phyloP scores from a whole-genome alignment of 2,329 filamentous ascomycete genomes.

The Arthrobotrys entomopaga region DNA sequence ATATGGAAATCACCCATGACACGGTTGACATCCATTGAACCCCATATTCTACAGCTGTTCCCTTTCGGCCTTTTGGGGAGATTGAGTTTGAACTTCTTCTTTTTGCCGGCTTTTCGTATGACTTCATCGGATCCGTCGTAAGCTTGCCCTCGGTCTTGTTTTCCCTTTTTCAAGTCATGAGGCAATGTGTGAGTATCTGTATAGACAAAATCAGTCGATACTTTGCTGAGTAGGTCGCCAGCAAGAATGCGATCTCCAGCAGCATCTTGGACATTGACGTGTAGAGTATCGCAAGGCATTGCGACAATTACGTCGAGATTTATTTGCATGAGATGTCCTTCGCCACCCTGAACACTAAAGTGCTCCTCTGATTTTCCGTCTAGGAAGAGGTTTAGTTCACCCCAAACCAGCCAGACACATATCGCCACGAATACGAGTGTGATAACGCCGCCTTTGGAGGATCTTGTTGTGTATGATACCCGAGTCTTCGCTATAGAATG shows the following conservation, averaged over 20 bases:
- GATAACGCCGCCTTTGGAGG: slow-evolving; percentile 90
- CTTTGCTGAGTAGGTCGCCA: slow-evolving; percentile 75
- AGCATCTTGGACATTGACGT: slow-evolving; percentile 96
- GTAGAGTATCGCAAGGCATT: slow-evolving; percentile 88
- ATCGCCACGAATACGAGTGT: slow-evolving; percentile 80
- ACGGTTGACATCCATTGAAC: slow-evolving; percentile 90
- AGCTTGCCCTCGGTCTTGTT: slow-evolving; percentile 15
- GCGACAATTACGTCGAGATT: slow-evolving; percentile 92
- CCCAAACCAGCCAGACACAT: slow-evolving; percentile 78
- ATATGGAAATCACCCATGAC: slow-evolving; percentile 99
- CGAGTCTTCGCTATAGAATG: slow-evolving; percentile 83
- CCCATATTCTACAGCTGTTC: slow-evolving; percentile 83
- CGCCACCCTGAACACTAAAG: slow-evolving; percentile 91
- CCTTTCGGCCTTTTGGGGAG: slow-evolving; percentile 68
- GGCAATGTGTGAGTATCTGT: slow-evolving; percentile 72
- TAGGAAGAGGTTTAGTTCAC: slow-evolving; percentile 85
- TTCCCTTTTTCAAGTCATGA: slow-evolving; percentile 67
- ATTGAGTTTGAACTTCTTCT: slow-evolving; percentile 80
- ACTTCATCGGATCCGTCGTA: slow-evolving; percentile 94
- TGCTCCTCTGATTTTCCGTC: slow-evolving; percentile 83
- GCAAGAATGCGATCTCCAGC: slow-evolving; percentile 91
- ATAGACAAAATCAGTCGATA: slow-evolving; percentile 81
- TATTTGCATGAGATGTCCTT: slow-evolving; percentile 87
- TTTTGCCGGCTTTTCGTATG: slow-evolving; percentile 74
- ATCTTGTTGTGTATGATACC: slow-evolving; percentile 86